Conservation (phyloP, 108 stramenopile species). For the Mayamaea pseudoterrestris region DNA sequence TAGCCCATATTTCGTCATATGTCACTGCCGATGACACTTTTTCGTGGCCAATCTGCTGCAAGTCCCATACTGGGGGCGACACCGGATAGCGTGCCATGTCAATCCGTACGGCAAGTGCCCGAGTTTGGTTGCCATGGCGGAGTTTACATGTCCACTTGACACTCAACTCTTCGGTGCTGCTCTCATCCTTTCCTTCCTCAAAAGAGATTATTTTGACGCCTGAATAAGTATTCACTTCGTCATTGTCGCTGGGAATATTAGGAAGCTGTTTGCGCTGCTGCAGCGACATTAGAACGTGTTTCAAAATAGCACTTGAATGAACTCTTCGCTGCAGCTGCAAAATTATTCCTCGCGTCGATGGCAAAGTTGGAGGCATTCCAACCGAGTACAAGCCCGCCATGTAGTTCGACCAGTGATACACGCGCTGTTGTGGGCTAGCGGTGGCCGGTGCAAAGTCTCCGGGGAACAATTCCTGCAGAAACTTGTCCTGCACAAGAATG, state of each 20-base stretch:
- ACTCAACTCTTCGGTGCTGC: too few relatives aligned
- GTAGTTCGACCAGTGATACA: constrained; percentile 78
- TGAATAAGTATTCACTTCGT: too few relatives aligned
- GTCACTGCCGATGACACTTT: too few relatives aligned
- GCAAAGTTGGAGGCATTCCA: constrained; percentile 5
- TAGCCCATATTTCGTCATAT: too few relatives aligned
- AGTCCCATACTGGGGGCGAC: background rate
- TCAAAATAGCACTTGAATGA: constrained; percentile 35
- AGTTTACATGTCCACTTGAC: too few relatives aligned
- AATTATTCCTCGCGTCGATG: constrained; percentile 43
- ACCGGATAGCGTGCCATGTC: constrained; percentile 5
- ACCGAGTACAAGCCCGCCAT: constrained; percentile 40
- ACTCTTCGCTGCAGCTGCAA: constrained; percentile 38
- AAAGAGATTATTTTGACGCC: too few relatives aligned
- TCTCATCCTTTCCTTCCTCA: too few relatives aligned
- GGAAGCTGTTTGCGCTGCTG: background rate
- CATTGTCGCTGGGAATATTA: background rate
- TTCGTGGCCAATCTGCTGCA: background rate
- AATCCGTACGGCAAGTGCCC: background rate
- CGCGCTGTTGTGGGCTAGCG: too few relatives aligned
- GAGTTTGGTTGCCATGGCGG: too few relatives aligned
- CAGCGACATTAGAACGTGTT: constrained; percentile 19
- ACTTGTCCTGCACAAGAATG: constrained; percentile 8
- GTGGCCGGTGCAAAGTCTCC: constrained; percentile 21
- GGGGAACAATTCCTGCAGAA: constrained; percentile 28